Conservation (phyloP, 345 rosid species). For the Ceriops zippeliana region DNA sequence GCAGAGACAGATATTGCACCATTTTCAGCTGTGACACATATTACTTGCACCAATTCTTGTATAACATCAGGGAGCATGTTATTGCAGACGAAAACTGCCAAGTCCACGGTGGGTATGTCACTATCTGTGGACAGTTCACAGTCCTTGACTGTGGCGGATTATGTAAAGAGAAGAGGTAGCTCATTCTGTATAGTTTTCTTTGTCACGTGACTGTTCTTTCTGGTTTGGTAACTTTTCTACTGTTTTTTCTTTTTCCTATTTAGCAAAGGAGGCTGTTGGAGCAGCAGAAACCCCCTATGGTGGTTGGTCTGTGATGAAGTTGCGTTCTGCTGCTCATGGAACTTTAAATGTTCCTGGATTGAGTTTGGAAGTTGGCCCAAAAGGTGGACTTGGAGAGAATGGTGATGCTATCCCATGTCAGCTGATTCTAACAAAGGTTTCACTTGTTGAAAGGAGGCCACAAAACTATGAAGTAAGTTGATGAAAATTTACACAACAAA, state of each 20-base stretch:
- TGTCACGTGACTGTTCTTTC: conserved; percentile 10
- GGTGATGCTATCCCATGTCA: conserved; percentile 92
- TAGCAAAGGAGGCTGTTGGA: conserved; percentile 93
- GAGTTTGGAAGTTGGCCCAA: conserved; percentile 82
- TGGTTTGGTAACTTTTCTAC: not conserved
- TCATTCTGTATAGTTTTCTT: conserved; percentile 2
- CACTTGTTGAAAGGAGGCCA: conserved; percentile 94
- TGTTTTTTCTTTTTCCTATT: conserved; percentile 9
- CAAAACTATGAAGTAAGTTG: conserved; percentile 99
- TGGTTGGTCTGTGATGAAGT: conserved; percentile 86
- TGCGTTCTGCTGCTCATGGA: conserved; percentile 94
- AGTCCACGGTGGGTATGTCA: conserved; percentile 73
- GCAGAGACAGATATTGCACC: not conserved
- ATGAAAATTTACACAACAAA: conserved; percentile 13
- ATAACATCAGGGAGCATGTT: conserved; percentile 17
- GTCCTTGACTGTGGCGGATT: conserved; percentile 58
- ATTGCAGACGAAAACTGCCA: conserved; percentile 88
- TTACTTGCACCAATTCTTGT: not conserved
- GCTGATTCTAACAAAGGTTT: conserved; percentile 78
- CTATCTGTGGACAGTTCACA: conserved; percentile 71
- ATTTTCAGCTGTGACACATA: not conserved
- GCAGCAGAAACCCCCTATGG: conserved; percentile 90
- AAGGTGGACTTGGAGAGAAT: conserved; percentile 96
- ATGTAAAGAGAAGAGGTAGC: conserved; percentile 75
- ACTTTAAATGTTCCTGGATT: conserved; percentile 76